Base-by-base conservation (phyloP, 345 rosid species). In the Xanthoceras sorbifolium region DNA sequence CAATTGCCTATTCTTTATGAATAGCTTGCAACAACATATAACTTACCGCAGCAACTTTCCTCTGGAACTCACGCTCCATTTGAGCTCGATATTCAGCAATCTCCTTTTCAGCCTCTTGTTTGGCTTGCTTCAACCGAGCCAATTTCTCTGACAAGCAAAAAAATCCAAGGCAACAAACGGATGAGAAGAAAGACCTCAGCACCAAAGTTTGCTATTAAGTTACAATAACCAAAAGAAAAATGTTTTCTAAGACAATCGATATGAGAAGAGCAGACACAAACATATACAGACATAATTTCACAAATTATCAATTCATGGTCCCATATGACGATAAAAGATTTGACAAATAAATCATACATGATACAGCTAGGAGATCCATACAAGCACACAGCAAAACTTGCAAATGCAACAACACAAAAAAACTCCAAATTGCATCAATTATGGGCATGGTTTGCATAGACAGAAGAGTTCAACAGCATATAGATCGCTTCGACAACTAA, bases 21-120 rank as follows among this genome's bases (percentile, higher is more conserved):
- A 42, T 50, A 55, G 52, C 38, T 60, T 60, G 28, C 57, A 26
- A 17, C 57, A n/a, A 20, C n/a, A 34, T 50, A n/a, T 14, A 67
- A 52, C 40, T 79, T 76, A 94, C 99, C 93, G 90, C 93, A 5
- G 92, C 85, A 72, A 91, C 83, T 81, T 93, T 95, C 83, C 84
- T 93, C 86, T 90, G 98, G 83, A 88, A 95, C 60, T 91, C 90
- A 65, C 82, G 85, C 82, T 93, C 99, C 86, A 90, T 76, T 64
- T 88, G 97, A 62, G 97, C 87, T 46, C 92, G 90, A 77, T 85
- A 86, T 71, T 84, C 96, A 57, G 94, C 89, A 77, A 89, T 75
- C 77, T 95, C 98, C 84, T 76, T 92, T 69, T 93, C 96, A 50
- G 98, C 99, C 86, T 93, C 99, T 80, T 95, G 98, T 84, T 95